A percentile compares a stretch with the other conserved stretches of the same genome.
Conservation (phyloP, 257 asterid species). For the Echites panduratus region DNA sequence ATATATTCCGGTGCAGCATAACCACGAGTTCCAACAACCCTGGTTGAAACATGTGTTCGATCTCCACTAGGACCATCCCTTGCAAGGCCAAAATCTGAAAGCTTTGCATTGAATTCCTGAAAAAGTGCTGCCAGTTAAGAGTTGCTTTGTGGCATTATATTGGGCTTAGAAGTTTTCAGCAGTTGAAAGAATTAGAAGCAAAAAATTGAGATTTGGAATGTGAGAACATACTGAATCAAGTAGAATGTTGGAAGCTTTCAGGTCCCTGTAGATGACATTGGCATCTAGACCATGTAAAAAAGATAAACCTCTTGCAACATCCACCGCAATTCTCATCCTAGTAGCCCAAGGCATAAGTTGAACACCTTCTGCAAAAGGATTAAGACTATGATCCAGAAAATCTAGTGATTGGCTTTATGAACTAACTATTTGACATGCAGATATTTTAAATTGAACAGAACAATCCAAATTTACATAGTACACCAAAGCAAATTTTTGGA, state of each 20-base stretch:
- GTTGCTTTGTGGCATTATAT: background rate
- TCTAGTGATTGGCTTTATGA: background rate
- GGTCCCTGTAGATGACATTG: slow-evolving; percentile 60
- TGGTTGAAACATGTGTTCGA: slow-evolving; percentile 62
- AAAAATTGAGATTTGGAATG: background rate
- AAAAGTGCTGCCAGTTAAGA: slow-evolving; percentile 9
- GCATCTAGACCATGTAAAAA: slow-evolving; percentile 52
- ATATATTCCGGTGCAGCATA: slow-evolving; percentile 78
- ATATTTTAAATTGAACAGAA: background rate
- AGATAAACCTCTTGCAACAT: slow-evolving; percentile 56
- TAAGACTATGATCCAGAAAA: background rate
- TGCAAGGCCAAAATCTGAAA: slow-evolving; percentile 70
- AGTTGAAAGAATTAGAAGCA: background rate
- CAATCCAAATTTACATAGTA: background rate
- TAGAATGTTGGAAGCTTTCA: slow-evolving; percentile 60
- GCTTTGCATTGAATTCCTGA: slow-evolving; percentile 66
- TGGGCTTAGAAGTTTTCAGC: background rate
- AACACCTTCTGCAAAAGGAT: slow-evolving; percentile 45
- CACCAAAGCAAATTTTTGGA: background rate
- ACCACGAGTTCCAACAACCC: slow-evolving; percentile 59
- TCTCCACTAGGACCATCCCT: slow-evolving; percentile 68
- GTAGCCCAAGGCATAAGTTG: slow-evolving; percentile 56
- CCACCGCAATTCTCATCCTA: slow-evolving; percentile 47
- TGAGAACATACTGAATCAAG: slow-evolving; percentile 53
- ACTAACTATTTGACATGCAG: background rate